phyloP scores from a whole-genome alignment of 1,139 yeast species.

The Kodamaea ohmeri region DNA sequence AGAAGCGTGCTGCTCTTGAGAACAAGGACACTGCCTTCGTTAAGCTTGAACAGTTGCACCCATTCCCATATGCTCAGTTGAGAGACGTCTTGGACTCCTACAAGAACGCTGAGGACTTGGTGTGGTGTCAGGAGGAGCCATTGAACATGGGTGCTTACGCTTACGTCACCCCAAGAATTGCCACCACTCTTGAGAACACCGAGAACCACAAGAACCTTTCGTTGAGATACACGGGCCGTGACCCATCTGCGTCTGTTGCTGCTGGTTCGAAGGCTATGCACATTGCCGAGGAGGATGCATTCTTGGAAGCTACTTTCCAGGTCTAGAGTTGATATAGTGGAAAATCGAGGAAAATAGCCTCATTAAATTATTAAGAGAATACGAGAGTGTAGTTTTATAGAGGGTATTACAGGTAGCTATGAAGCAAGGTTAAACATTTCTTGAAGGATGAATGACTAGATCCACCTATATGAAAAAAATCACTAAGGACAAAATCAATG shows the following conservation, averaged over 20 bases:
- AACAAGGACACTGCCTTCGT: conserved; percentile 85
- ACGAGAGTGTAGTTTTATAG: no score
- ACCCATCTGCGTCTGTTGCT: conserved; percentile 97
- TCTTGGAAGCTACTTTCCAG: conserved; percentile 74
- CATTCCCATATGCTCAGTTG: conserved; percentile 97
- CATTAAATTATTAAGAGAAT: no score
- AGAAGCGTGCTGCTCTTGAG: conserved; percentile 75
- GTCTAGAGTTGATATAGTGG: conserved; percentile 9
- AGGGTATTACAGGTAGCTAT: no score
- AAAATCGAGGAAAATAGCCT: not conserved
- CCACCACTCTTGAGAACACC: conserved; percentile 73
- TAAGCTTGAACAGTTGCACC: conserved; percentile 92
- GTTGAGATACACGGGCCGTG: conserved; percentile 93
- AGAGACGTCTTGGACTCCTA: conserved; percentile 79
- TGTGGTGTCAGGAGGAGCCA: conserved; percentile 99
- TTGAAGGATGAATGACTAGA: no score
- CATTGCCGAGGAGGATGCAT: conserved; percentile 81
- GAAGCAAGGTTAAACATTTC: no score
- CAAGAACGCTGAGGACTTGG: conserved; percentile 83
- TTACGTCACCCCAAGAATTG: conserved; percentile 76
- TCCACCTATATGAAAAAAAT: no score
- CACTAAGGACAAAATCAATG: no score
- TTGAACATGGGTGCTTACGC: conserved; percentile 94
- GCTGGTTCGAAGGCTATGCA: conserved; percentile 95
- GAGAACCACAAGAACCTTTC: conserved; percentile 55